Percentiles rank a stretch among this genome's conserved stretches.
Conservation (phyloP, 2,329 filamentous ascomycete genomes). For the Fusarium heterosporum region DNA sequence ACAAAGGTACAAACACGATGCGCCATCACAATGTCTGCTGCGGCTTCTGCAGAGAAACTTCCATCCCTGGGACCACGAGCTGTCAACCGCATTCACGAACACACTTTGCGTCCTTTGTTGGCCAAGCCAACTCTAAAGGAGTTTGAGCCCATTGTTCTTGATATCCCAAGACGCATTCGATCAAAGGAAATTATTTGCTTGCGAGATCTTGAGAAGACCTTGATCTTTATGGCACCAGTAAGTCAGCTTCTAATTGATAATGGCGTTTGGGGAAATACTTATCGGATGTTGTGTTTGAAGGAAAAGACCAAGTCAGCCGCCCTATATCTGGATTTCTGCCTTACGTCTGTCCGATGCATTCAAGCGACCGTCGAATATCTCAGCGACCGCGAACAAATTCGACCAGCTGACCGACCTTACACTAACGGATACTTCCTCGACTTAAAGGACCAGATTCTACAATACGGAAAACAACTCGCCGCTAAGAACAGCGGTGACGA, state of each 20-base stretch:
- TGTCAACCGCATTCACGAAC: conserved; percentile 81
- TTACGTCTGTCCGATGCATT: conserved; percentile 89
- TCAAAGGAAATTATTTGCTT: conserved; percentile 90
- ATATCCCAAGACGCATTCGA: conserved; percentile 82
- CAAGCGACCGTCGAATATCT: conserved; percentile 89
- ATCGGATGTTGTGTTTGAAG: conserved; percentile 79
- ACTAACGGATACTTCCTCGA: conserved; percentile 97
- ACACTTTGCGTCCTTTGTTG: conserved; percentile 82
- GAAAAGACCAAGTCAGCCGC: conserved; percentile 78
- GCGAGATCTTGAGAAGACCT: conserved; percentile 91
- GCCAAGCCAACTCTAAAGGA: conserved; percentile 78
- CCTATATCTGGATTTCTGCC: conserved; percentile 87
- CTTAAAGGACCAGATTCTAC: conserved; percentile 90
- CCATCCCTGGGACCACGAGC: conserved; percentile 75
- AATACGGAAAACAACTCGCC: conserved; percentile 87
- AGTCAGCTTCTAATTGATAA: conserved; percentile 73
- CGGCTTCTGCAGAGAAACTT: conserved; percentile 62
- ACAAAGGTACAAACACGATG: conserved; percentile 55
- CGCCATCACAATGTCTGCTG: conserved; percentile 69
- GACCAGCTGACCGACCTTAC: conserved; percentile 88
- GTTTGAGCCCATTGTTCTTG: conserved; percentile 83
- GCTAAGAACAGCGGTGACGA: conserved; percentile 72
- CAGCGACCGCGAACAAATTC: conserved; percentile 85
- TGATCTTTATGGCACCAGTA: conserved; percentile 93
- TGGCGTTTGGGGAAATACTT: conserved; percentile 72